Percentiles rank a stretch among this genome's conserved stretches.
phyloP scores from a whole-genome alignment of 2,329 filamentous ascomycete genomes.

The Shiraia sp. region DNA sequence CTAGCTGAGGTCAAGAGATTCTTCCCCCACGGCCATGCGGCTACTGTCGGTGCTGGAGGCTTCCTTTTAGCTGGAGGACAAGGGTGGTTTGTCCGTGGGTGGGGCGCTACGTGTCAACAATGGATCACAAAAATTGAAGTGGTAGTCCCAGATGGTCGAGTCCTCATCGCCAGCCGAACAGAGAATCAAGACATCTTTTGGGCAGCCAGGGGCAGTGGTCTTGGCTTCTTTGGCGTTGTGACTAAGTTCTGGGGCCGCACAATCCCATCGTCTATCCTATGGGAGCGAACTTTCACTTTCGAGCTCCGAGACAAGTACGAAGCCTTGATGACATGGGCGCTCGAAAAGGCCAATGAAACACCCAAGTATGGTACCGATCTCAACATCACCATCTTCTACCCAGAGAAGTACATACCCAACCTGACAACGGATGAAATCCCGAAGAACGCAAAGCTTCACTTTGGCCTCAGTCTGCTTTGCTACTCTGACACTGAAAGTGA shows the following conservation, averaged over 20 bases:
- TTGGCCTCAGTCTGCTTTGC: not conserved
- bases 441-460: not conserved
- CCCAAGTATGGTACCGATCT: not conserved
- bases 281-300: conserved; percentile 2
- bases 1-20: conserved; percentile 14
- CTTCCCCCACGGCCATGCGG: conserved; percentile 29
- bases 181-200: conserved; percentile 43
- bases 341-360: conserved; percentile 1
- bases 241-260: conserved; percentile 18
- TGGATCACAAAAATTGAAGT: conserved; percentile 34
- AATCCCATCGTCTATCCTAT: conserved; percentile 5
- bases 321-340: conserved; percentile 7
- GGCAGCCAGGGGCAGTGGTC: conserved; percentile 42
- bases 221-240: conserved; percentile 27
- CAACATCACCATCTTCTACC: not conserved
- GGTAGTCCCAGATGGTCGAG: conserved; percentile 37
- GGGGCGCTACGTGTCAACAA: conserved; percentile 23
- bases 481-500: not conserved
- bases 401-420: not conserved
- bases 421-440: not conserved
- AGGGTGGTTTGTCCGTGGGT: conserved; percentile 32
- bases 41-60: conserved; percentile 27
- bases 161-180: conserved; percentile 24
- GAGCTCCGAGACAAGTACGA: conserved; percentile 4
- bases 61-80: conserved; percentile 35